These are phyloP conservation scores for Suhomyces kunorum DNA, from an alignment of 1,139 yeast species.

Conservation along the genomic window DNA sequence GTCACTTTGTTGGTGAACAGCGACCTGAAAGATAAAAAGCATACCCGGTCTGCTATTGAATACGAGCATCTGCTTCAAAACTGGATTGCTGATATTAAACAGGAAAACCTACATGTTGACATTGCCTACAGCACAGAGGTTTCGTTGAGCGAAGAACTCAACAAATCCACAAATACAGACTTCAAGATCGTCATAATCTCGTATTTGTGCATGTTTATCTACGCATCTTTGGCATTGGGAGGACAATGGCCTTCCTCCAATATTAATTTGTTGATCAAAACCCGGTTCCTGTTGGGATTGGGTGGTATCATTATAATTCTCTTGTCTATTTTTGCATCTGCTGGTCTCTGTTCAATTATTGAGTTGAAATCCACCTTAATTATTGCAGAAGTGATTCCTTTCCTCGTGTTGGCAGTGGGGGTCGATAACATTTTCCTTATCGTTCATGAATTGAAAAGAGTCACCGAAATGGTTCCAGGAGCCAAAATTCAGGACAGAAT, in stretches of 20 bases:
- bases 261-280: slow-evolving; percentile 45
- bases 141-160: slow-evolving; percentile 81
- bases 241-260: slow-evolving; percentile 42
- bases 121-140: slow-evolving; percentile 79
- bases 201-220: slow-evolving; percentile 84
- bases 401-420: slow-evolving; percentile 88
- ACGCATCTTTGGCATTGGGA: slow-evolving; percentile 83
- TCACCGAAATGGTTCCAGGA: slow-evolving; percentile 44
- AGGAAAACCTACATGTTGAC: slow-evolving; percentile 52
- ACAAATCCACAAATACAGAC: slow-evolving; percentile 80
- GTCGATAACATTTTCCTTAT: slow-evolving; percentile 89
- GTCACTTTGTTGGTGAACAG: slow-evolving; percentile 69
- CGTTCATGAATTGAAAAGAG: slow-evolving; percentile 70
- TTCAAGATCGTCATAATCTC: slow-evolving; percentile 68
- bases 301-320: slow-evolving; percentile 80
- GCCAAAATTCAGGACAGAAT: slow-evolving; percentile 54
- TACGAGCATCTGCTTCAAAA: slow-evolving; percentile 70
- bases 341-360: slow-evolving; percentile 73
- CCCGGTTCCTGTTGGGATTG: slow-evolving; percentile 75
- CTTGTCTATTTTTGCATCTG: slow-evolving; percentile 75
- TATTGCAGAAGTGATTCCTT: slow-evolving; percentile 97
- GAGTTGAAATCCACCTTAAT: slow-evolving; percentile 86
- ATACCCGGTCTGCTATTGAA: slow-evolving; percentile 44
- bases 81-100: slow-evolving; percentile 51
- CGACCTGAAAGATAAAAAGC: slow-evolving; percentile 32